Conservation (phyloP, 148 eudicot species). For the Fagopyrum tataricum region DNA sequence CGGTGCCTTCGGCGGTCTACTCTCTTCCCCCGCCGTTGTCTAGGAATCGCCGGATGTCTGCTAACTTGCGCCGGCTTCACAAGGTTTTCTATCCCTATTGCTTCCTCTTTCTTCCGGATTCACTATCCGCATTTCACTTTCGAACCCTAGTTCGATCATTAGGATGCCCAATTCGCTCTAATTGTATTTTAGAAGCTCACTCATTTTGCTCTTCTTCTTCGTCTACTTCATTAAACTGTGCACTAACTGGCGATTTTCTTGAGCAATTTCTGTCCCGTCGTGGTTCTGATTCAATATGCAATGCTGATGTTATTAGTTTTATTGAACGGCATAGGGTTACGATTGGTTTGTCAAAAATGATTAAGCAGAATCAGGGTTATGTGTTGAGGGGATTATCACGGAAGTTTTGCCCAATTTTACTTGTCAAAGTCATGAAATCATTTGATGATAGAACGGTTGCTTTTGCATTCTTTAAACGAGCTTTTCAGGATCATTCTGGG, state of each 20-base stretch:
- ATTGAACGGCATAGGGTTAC: constrained; percentile 50
- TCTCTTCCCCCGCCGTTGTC: neutral
- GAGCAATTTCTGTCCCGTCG: constrained; percentile 51
- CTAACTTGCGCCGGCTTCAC: constrained; percentile 24
- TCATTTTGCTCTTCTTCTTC: constrained; percentile 12
- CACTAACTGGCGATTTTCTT: constrained; percentile 27
- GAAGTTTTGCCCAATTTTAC: constrained; percentile 52
- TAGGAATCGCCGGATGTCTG: constrained; percentile 39
- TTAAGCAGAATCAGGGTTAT: constrained; percentile 29
- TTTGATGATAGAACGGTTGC: constrained; percentile 40
- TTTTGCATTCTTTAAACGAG: constrained; percentile 54
- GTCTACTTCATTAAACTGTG: constrained; percentile 13
- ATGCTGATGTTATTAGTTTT: constrained; percentile 35
- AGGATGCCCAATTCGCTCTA: constrained; percentile 17
- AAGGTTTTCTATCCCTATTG: constrained; percentile 30
- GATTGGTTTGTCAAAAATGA: constrained; percentile 47
- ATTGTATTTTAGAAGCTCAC: constrained; percentile 6
- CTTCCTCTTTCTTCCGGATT: constrained; percentile 16
- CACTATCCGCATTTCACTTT: constrained; percentile 11
- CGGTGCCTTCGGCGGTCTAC: neutral
- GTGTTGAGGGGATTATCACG: constrained; percentile 38
- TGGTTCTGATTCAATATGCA: constrained; percentile 11
- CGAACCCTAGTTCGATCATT: constrained; percentile 17
- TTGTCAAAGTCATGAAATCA: constrained; percentile 53
- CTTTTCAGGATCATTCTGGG: constrained; percentile 44